These are phyloP conservation scores for Zygosaccharomyces siamensis DNA, from an alignment of 805 yeast species.

Conservation along the genomic window DNA sequence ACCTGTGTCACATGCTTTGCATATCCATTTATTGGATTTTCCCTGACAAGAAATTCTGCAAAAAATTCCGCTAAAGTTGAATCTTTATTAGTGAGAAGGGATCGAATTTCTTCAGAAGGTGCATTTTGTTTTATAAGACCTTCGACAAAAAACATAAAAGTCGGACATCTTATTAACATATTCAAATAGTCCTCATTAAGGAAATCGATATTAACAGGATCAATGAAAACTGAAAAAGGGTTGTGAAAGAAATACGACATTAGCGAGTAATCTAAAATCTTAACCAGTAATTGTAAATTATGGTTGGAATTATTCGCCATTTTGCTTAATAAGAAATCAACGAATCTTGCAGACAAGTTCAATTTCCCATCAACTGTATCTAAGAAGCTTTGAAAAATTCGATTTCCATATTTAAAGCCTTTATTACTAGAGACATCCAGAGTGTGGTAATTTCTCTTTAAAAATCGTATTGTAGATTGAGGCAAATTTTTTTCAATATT, in stretches of 20 bases:
- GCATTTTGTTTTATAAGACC: constrained; percentile 27
- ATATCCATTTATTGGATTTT: constrained; percentile 34
- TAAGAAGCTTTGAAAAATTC: constrained; percentile 32
- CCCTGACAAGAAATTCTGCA: constrained; percentile 33
- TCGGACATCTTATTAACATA: constrained; percentile 30
- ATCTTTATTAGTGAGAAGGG: constrained; percentile 25
- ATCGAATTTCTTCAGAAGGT: constrained; percentile 25
- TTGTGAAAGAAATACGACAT: constrained; percentile 35
- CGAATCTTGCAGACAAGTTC: constrained; percentile 30
- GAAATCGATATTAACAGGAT: constrained; percentile 31
- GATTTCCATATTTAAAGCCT: constrained; percentile 32
- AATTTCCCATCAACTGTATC: constrained; percentile 35
- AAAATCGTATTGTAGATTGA: constrained; percentile 30
- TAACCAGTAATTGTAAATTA: constrained; percentile 29
- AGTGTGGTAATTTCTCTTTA: constrained; percentile 25
- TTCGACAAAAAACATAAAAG: constrained; percentile 35
- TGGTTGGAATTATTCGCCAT: constrained; percentile 34
- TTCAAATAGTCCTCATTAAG: constrained; percentile 28
- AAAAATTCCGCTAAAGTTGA: constrained; percentile 29
- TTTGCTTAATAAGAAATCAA: constrained; percentile 29
- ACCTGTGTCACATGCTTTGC: constrained; percentile 26
- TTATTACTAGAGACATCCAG: constrained; percentile 34
- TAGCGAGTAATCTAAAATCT: constrained; percentile 32
- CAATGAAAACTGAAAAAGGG: constrained; percentile 35
- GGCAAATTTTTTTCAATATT: constrained; percentile 33